Evolutionary conservation across 2,329 filamentous ascomycete genomes (phyloP).

Genomic region (Botrytis hyacinthi): DNA sequence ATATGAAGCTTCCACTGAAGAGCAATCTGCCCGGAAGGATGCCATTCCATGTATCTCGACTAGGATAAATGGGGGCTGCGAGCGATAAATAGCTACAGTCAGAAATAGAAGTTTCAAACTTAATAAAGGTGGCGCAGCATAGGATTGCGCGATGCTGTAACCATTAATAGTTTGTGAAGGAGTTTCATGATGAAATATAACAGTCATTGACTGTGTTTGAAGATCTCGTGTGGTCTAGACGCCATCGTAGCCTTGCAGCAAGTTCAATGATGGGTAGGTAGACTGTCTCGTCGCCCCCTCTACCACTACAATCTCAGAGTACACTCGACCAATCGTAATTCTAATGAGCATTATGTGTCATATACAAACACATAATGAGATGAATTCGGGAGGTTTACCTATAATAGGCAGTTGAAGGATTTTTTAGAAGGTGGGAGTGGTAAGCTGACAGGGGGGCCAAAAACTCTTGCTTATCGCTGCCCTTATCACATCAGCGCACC

Average conservation of each 20-base stretch:
- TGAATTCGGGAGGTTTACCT: not conserved
- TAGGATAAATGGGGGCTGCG: conserved; percentile 7
- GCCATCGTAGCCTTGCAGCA: not conserved
- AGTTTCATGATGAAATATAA: not conserved
- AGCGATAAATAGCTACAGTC: conserved; percentile 11
- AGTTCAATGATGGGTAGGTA: not conserved
- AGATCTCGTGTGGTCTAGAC: not conserved
- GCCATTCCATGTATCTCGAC: conserved; percentile 2
- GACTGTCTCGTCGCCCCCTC: not conserved
- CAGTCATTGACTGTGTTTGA: not conserved
- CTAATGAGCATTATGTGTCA: not conserved
- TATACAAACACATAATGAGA: not conserved
- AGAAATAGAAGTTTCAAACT: conserved; percentile 10
- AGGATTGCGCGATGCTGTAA: not conserved
- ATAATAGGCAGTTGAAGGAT: conserved; percentile 8
- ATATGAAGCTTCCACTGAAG: conserved; percentile 17
- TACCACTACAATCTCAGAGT: not conserved
- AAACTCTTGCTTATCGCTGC: conserved; percentile 6
- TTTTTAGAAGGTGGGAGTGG: not conserved
- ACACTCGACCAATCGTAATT: not conserved
- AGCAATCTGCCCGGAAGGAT: conserved; percentile 1
- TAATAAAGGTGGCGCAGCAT: conserved; percentile 12
- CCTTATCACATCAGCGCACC: conserved; percentile 12
- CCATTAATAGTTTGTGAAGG: conserved; percentile 4
- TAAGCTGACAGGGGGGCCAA: conserved; percentile 4